A percentile compares a stretch with the other conserved stretches of the same genome.
Evolutionary conservation across 176 grass and related monocot genomes (phyloP).

Genomic region (Aegilops speltoides): DNA sequence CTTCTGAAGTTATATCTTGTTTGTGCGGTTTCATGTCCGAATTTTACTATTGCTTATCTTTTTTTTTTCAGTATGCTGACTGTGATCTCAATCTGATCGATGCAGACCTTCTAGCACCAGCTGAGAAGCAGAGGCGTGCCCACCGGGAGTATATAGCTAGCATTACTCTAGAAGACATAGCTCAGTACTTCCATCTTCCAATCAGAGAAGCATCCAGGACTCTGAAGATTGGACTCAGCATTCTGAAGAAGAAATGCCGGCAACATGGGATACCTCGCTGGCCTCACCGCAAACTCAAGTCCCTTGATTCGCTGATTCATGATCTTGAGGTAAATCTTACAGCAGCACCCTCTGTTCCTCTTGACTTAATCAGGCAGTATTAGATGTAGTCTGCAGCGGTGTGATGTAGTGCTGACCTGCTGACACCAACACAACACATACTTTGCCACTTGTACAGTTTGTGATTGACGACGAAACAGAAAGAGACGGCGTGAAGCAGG

Average conservation of each 20-base stretch:
- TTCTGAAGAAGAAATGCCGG: slow-evolving; percentile 79
- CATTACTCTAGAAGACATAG: slow-evolving; percentile 55
- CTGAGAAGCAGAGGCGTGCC: slow-evolving; percentile 54
- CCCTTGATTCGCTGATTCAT: slow-evolving; percentile 55
- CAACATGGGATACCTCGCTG: slow-evolving; percentile 67
- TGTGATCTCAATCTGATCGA: not conserved
- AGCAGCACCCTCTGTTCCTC: not conserved
- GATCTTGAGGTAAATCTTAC: slow-evolving; percentile 52
- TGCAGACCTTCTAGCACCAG: slow-evolving; percentile 27
- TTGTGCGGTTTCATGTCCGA: not conserved
- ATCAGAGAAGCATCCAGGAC: slow-evolving; percentile 56
- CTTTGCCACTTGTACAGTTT: slow-evolving; percentile 14
- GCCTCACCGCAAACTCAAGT: slow-evolving; percentile 79
- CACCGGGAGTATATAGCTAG: slow-evolving; percentile 51
- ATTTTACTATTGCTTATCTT: not conserved
- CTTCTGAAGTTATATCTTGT: not conserved
- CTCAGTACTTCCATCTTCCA: slow-evolving; percentile 65
- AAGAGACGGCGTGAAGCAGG: slow-evolving; percentile 25
- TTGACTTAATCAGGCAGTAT: not conserved
- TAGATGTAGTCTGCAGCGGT: not conserved
- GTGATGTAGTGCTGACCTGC: slow-evolving; percentile 8
- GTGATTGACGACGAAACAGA: slow-evolving; percentile 8
- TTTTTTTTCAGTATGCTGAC: not conserved
- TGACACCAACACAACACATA: not conserved
- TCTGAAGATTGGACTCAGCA: slow-evolving; percentile 60